A percentile compares a stretch with the other conserved stretches of the same genome.
Conservation (phyloP, 2,329 filamentous ascomycete genomes). For the Byssochlamys sp. region DNA sequence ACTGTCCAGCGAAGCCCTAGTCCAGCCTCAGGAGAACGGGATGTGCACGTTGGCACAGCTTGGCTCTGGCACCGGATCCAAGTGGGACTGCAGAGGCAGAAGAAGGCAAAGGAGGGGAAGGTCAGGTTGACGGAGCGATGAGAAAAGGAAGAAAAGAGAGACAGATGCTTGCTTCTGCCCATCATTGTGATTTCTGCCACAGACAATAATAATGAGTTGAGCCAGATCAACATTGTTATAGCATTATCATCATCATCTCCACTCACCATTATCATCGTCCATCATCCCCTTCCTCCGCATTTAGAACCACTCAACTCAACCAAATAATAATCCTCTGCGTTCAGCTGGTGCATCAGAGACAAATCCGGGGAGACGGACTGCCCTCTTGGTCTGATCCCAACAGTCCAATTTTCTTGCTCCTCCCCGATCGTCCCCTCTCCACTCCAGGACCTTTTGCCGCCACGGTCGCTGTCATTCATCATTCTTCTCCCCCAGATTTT, state of each 20-base stretch:
- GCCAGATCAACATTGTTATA: no score
- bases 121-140: not conserved
- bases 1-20: not conserved
- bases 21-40: not conserved
- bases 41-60: not conserved
- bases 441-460: not conserved
- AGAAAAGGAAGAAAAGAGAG: not conserved
- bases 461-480: not conserved
- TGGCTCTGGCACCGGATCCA: not conserved
- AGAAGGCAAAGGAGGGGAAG: not conserved
- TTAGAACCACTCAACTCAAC: no score
- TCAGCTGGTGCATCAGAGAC: no score
- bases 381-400: not conserved
- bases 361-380: not conserved
- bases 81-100: not conserved
- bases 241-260: no score
- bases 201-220: not conserved
- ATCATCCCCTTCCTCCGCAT: not conserved
- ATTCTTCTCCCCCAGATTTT: conserved; percentile 1
- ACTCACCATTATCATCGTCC: no score
- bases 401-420: conserved; percentile 5
- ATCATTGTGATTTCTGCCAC: not conserved
- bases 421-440: not conserved
- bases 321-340: no score
- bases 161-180: not conserved